These are phyloP conservation scores for Hsuehochloa calcarea DNA, from an alignment of 176 grass and related monocot genomes.

Conservation along the genomic window DNA sequence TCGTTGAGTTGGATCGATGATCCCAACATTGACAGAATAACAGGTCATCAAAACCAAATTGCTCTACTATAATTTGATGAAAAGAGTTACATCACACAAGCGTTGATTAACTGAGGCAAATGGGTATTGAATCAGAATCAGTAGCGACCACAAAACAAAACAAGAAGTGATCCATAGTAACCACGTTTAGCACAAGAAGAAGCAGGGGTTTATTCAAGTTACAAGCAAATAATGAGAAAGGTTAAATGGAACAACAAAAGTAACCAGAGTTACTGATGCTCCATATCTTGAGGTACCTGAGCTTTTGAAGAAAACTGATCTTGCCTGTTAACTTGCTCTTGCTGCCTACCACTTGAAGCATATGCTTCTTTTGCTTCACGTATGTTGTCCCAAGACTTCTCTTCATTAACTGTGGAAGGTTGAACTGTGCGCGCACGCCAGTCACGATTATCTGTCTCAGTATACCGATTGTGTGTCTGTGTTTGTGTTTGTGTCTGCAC, in stretches of 20 bases:
- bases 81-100: background rate
- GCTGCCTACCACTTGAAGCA: conserved; percentile 53
- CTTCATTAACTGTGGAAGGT: conserved; percentile 43
- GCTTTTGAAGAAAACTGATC: conserved; percentile 59
- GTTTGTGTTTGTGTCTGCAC: conserved; percentile 38
- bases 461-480: conserved; percentile 58
- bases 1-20: background rate
- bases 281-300: conserved; percentile 44
- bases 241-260: conserved; percentile 4
- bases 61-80: background rate
- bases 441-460: conserved; percentile 77
- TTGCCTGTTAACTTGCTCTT: conserved; percentile 62
- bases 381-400: conserved; percentile 84
- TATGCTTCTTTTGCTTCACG: conserved; percentile 66
- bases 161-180: background rate
- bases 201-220: background rate
- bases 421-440: conserved; percentile 72
- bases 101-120: background rate
- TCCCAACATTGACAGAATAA: background rate
- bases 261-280: background rate
- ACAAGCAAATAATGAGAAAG: background rate
- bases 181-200: background rate
- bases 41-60: background rate
- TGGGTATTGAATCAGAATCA: background rate
- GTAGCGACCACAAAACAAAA: background rate